phyloP scores from a whole-genome alignment of 2,329 filamentous ascomycete genomes.

The Talaromyces sp. region DNA sequence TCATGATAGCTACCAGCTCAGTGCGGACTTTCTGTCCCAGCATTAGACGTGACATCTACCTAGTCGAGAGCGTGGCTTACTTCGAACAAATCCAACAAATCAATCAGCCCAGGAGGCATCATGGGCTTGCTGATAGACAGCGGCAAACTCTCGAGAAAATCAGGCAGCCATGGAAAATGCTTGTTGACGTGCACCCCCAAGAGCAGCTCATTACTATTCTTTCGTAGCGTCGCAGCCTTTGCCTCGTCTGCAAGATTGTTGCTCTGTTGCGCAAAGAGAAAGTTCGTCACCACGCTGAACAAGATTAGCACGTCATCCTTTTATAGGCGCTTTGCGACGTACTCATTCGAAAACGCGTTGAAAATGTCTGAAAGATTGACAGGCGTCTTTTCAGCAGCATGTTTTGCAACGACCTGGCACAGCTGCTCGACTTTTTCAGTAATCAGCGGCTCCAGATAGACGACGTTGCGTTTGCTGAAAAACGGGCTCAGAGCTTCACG shows the following conservation, averaged over 20 bases:
- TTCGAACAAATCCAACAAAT: conserved; percentile 24
- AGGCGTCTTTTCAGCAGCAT: neutral
- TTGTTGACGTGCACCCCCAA: conserved; percentile 22
- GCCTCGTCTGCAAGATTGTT: neutral
- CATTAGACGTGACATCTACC: neutral
- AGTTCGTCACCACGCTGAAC: neutral
- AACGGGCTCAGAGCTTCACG: neutral
- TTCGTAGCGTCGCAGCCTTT: neutral
- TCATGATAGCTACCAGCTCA: conserved; percentile 13
- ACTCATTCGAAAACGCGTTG: neutral
- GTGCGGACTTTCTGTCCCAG: neutral
- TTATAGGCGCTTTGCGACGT: neutral
- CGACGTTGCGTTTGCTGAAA: neutral
- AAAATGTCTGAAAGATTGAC: neutral
- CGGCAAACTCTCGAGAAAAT: conserved; percentile 26
- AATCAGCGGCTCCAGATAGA: neutral
- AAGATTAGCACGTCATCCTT: neutral
- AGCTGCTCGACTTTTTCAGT: neutral
- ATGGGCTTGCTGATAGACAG: conserved; percentile 21
- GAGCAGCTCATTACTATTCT: neutral
- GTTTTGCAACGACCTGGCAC: neutral
- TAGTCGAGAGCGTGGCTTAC: conserved; percentile 1
- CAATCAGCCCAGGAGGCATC: conserved; percentile 26
- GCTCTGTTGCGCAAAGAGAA: neutral
- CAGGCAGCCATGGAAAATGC: conserved; percentile 30